Evolutionary conservation across 768 basidiomycete genomes (phyloP), one percentile per base, ranked within the genome.

Genomic region (Sarcomyxa edulis): DNA sequence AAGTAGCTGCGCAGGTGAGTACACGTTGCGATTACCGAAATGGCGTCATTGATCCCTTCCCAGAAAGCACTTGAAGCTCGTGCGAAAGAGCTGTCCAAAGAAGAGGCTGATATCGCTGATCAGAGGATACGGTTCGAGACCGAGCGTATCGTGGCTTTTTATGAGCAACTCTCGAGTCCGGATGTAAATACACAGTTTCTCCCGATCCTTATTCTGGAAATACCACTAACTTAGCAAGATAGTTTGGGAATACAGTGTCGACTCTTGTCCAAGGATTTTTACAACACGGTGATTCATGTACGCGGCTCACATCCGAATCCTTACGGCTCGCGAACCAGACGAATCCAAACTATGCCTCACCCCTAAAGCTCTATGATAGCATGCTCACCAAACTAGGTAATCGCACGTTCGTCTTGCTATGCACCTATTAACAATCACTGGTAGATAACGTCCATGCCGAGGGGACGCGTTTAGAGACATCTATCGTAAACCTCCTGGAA

Each of bases 261-360:
- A 52, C 50, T 1, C 55, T 72, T n/a, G 74, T 76, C 61, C 65
- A 72, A 43, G 46, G 56, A 1, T 77, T 74, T 47, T 56, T 69
- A 12, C 49, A 62, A 0, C 69, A 75, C 48, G 72, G 71, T 3
- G 66, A 72, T 23, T 56, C 58, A 0, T 74, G 69, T 40, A 51
- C 61, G 9, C 51, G 54, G 4, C 48, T 65, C 7, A 69, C 74
- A 49, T 54, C 53, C 3, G 66, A 70, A 39, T 69, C 72, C 3
- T 49, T 75, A 6, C 51, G 66, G 30, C 58, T 75, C 11, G 71
- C 69, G 8, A 54, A 51, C 14, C 37, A 52, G 1, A 39, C 46
- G 6, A 46, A 54, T 10, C 45, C 51, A 8, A 59, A 66, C 5
- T 65, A 64, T 6, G 66, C 67, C 18, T 59, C 64, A 10, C 69